These are phyloP conservation scores for Lentinula edodes DNA, from an alignment of 768 basidiomycete genomes.

Conservation along the genomic window DNA sequence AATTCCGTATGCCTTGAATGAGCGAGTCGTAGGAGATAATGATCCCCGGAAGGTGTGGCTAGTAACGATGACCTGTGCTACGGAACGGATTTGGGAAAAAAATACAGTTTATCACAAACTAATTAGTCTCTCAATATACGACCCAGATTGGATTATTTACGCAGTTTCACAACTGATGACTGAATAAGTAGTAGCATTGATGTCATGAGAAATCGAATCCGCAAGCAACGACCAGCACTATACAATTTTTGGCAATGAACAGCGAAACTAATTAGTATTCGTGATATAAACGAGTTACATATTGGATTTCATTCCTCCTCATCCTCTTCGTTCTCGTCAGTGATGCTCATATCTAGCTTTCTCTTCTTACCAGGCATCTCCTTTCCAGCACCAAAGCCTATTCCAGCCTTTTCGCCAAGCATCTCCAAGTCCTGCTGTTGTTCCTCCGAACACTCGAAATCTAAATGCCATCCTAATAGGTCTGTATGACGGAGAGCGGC, in stretches of 20 bases:
- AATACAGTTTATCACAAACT: too few species aligned
- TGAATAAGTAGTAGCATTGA: too few species aligned
- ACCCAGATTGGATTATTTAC: not conserved
- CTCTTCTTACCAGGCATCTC: slow-evolving; percentile 70
- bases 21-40: slow-evolving; percentile 9
- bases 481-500: slow-evolving; percentile 88
- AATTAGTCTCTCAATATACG: too few species aligned
- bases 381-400: slow-evolving; percentile 59
- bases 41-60: slow-evolving; percentile 6
- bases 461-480: slow-evolving; percentile 91
- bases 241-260: too few species aligned
- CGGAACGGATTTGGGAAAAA: not conserved
- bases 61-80: slow-evolving; percentile 8
- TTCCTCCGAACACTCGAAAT: slow-evolving; percentile 90
- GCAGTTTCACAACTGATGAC: not conserved
- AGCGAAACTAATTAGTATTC: too few species aligned
- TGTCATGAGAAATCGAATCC: too few species aligned
- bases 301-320: slow-evolving; percentile 20
- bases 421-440: slow-evolving; percentile 72
- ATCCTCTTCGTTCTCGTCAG: slow-evolving; percentile 26
- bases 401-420: slow-evolving; percentile 74
- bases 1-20: slow-evolving; percentile 43
- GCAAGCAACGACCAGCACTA: too few species aligned
- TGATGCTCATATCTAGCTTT: slow-evolving; percentile 56
- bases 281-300: too few species aligned